Conservation (phyloP, 208 protist species). For the Herpetomonas muscarum region DNA sequence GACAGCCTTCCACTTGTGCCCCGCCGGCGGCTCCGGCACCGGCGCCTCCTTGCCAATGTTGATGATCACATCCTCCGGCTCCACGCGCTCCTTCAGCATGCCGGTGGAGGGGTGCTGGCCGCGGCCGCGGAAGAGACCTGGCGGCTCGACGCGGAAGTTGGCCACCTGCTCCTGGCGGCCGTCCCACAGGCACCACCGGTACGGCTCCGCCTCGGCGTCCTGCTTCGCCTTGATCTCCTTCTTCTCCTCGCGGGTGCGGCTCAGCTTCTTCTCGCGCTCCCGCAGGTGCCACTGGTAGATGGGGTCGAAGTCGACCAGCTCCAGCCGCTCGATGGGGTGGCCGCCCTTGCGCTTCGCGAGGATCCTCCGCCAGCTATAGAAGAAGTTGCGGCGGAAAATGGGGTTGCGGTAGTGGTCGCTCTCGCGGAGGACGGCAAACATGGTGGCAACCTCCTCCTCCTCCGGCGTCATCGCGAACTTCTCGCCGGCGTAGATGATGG, state of each 20-base stretch:
- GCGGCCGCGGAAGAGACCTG: conserved; percentile 98
- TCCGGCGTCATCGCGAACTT: conserved; percentile 90
- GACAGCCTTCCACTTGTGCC: conserved; percentile 94
- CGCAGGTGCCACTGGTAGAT: conserved; percentile 93
- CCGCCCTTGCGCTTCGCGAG: conserved; percentile 63
- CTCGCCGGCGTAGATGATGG: conserved; percentile 94
- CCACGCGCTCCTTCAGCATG: conserved; percentile 93
- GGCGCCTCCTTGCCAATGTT: conserved; percentile 93
- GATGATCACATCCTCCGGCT: conserved; percentile 97
- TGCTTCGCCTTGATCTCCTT: conserved; percentile 74
- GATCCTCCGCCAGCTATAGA: conserved; percentile 90
- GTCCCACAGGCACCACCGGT: conserved; percentile 92
- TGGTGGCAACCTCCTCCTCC: conserved; percentile 98
- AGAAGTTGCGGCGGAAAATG: conserved; percentile 98
- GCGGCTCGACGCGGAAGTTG: conserved; percentile 98
- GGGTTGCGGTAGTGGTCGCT: conserved; percentile 95
- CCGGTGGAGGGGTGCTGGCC: conserved; percentile 97
- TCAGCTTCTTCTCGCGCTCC: conserved; percentile 88
- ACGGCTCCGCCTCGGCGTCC: conserved; percentile 84
- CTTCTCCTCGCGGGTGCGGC: conserved; percentile 93
- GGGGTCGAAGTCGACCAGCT: conserved; percentile 95
- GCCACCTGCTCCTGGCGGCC: conserved; percentile 94
- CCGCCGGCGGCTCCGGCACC: conserved; percentile 87
- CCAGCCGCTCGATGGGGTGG: conserved; percentile 93
- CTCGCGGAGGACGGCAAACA: conserved; percentile 94